Base-by-base conservation (phyloP, 2,329 filamentous ascomycete genomes). In the Scorias spongiosa region DNA sequence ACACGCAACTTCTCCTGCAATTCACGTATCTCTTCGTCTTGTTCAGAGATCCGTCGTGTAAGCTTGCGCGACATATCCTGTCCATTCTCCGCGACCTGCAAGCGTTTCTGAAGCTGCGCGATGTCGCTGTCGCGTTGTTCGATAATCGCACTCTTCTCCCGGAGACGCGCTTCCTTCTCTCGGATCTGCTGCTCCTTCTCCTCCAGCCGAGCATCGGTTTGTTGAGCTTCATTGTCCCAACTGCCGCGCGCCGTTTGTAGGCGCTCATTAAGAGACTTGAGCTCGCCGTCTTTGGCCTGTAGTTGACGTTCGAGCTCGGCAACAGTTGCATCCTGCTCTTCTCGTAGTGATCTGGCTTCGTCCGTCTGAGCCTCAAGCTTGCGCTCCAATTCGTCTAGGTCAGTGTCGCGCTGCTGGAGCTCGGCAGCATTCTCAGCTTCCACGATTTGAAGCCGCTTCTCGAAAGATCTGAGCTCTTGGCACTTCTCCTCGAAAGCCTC, bases 81-180 rank as follows among this genome's bases (percentile, higher is more conserved):
- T 8, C 47, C 49, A 34, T 43, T 46, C 41, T 59, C 57, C 4
- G 52, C 53, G 5, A 52, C 46, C 7, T 57, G 52, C 12, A 61
- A 46, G 12, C 52, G 45, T 42, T 55, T 54, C 44, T 59, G 54
- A n/a, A 63, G 49, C 41, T 60, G 53, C 2, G 47, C 50, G 10
- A 87, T 66, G 51, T 85, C 78, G 48, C 88, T 82, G 42, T 91
- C 82, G 15, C 78, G 78, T 49, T 86, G 76, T 41, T 81, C 78
- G 32, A 93, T 72, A 2, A 76, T 59, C 2, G 79, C 76, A 45
- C 89, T 81, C 57, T 86, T 89, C 49, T 85, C 80, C 37, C 83
- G 75, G 10, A 89, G 59, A 8, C 85, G 79, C 4, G 78, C 75
- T 60, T 93, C 82, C 5, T 89, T 67, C 53, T 93, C 84, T 30